phyloP scores from a whole-genome alignment of 1,284 basidiomycete genomes.

The Rhodotorula sp. region DNA sequence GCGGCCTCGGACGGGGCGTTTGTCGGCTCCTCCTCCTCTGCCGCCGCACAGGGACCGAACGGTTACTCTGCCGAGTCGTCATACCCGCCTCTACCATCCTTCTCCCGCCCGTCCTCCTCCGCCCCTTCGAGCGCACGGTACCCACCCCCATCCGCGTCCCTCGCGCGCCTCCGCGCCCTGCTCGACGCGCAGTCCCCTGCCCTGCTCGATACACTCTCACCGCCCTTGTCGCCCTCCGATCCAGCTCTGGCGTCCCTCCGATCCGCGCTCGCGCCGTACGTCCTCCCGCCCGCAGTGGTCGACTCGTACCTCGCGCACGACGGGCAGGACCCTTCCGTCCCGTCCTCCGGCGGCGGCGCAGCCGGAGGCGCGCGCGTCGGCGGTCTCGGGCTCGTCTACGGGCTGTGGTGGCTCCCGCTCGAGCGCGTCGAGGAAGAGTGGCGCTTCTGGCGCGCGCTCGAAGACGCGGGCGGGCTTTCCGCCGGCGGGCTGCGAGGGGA shows the following conservation, averaged over 20 bases:
- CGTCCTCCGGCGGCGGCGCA: slow-evolving; percentile 14
- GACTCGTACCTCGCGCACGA: slow-evolving; percentile 46
- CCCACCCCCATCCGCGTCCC: slow-evolving; percentile 37
- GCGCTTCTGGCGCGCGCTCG: slow-evolving; percentile 89
- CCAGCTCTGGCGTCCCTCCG: slow-evolving; percentile 26
- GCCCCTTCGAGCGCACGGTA: slow-evolving; percentile 14
- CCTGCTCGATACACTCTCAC: slow-evolving; percentile 43
- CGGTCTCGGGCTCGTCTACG: slow-evolving; percentile 45
- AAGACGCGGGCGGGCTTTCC: slow-evolving; percentile 51
- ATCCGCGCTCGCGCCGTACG: slow-evolving; percentile 39
- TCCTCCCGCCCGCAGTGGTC: slow-evolving; percentile 44
- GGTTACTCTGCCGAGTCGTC: slow-evolving; percentile 24
- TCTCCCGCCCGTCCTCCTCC: slow-evolving; percentile 26
- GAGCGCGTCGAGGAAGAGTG: slow-evolving; percentile 91
- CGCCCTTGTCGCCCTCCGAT: slow-evolving; percentile 17
- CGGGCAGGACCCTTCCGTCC: slow-evolving; percentile 45
- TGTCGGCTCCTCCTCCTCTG: background rate
- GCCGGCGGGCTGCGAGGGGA: slow-evolving; percentile 17
- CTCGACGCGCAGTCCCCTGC: slow-evolving; percentile 39
- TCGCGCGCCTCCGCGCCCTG: slow-evolving; percentile 35
- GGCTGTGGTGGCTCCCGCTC: slow-evolving; percentile 57
- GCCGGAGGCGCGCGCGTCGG: slow-evolving; percentile 16
- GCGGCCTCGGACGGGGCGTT: background rate
- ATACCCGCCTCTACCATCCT: slow-evolving; percentile 36
- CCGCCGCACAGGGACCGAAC: background rate